A percentile compares a stretch with the other conserved stretches of the same genome.
These are phyloP conservation scores for Hypseocharis bilobata DNA, from an alignment of 441 rosid genomes.

Conservation along the genomic window DNA sequence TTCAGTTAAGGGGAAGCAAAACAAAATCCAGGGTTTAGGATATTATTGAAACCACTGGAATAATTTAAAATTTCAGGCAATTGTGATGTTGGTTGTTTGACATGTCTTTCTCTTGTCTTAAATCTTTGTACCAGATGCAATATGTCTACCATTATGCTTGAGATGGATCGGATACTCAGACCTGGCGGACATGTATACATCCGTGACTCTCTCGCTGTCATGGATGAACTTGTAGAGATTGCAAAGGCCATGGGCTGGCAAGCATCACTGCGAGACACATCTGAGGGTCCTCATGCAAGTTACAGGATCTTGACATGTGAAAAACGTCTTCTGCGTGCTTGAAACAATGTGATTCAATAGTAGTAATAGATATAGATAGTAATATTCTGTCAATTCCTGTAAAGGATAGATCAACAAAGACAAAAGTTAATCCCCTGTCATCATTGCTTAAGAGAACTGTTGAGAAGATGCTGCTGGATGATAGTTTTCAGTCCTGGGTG, in stretches of 20 bases:
- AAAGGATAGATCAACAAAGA: neutral
- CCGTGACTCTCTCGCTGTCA: conserved; percentile 64
- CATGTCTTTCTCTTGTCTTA: neutral
- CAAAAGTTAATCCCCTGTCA: neutral
- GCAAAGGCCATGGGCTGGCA: conserved; percentile 82
- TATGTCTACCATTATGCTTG: conserved; percentile 83
- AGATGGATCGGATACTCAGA: conserved; percentile 93
- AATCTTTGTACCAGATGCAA: conserved; percentile 51
- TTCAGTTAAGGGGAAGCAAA: neutral
- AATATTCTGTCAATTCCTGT: neutral
- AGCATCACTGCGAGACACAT: conserved; percentile 53
- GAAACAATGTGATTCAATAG: conserved; percentile 16
- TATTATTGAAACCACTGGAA: too few relatives aligned
- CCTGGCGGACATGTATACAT: conserved; percentile 90
- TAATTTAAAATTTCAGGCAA: too few relatives aligned
- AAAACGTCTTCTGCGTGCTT: conserved; percentile 50
- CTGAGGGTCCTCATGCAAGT: conserved; percentile 96
- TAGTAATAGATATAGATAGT: neutral
- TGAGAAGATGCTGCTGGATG: neutral
- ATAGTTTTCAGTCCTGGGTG: too few relatives aligned
- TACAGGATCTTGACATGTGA: conserved; percentile 70
- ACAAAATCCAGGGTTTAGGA: neutral
- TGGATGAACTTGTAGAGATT: conserved; percentile 70
- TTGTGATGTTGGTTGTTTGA: too few relatives aligned
- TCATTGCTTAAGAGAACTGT: too few relatives aligned